These are phyloP conservation scores for Melastoma malabathricum DNA, from an alignment of 345 rosid species.

Conservation along the genomic window DNA sequence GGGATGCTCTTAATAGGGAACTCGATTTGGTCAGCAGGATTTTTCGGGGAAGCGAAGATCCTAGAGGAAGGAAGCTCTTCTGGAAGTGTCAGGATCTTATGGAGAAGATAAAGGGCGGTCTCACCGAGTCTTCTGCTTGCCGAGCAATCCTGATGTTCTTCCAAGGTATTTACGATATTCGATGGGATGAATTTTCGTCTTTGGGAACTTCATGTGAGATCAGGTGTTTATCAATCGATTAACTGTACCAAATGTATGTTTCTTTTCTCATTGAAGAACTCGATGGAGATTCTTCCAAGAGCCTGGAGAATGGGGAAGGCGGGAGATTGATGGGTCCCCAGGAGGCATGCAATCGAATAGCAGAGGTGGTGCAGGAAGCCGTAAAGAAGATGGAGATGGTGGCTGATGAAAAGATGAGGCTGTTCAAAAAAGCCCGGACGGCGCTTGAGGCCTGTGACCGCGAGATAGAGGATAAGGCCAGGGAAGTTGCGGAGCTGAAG, in stretches of 20 bases:
- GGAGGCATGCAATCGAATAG: constrained; percentile 90
- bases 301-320: constrained; percentile 69
- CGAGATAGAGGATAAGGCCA: constrained; percentile 86
- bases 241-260: not conserved
- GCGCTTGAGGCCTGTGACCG: constrained; percentile 74
- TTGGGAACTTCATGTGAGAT: too few species aligned
- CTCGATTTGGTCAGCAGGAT: constrained; percentile 83
- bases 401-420: constrained; percentile 84
- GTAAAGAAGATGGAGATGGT: constrained; percentile 96
- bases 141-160: constrained; percentile 64
- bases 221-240: too few species aligned
- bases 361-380: constrained; percentile 92
- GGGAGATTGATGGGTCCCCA: constrained; percentile 80
- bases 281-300: constrained; percentile 74
- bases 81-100: constrained; percentile 85
- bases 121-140: constrained; percentile 58
- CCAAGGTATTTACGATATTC: constrained; percentile 42
- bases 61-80: constrained; percentile 68
- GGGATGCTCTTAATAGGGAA: constrained; percentile 71
- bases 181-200: too few species aligned
- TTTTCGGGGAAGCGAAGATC: constrained; percentile 82
- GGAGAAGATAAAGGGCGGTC: constrained; percentile 74
- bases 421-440: constrained; percentile 79
- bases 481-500: constrained; percentile 65
- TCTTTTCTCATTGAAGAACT: constrained; percentile 35